Conservation (phyloP, 768 basidiomycete genomes). For the Macrolepiota dolichaula region DNA sequence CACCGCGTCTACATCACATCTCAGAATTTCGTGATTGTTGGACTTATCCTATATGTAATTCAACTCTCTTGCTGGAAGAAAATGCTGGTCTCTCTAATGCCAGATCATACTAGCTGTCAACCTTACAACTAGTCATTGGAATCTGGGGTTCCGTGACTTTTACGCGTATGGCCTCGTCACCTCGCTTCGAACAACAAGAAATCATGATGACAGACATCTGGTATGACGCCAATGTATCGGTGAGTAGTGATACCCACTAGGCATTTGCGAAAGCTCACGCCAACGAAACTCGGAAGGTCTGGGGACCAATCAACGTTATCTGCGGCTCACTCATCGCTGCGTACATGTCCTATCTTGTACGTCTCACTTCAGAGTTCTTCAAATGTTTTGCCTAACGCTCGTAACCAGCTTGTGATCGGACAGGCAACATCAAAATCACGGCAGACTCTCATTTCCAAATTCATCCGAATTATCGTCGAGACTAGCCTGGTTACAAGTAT, state of each 20-base stretch:
- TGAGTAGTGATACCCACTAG: background rate
- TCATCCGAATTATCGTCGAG: background rate
- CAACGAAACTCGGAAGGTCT: background rate
- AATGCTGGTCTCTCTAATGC: background rate
- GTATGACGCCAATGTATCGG: background rate
- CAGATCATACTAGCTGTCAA: background rate
- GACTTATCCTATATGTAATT: background rate
- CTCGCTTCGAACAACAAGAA: background rate
- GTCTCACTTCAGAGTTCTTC: background rate
- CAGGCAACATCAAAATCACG: background rate
- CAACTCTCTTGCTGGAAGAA: background rate
- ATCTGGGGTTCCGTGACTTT: background rate
- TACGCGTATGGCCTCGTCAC: background rate
- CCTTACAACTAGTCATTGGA: conserved; percentile 1
- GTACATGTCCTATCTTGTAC: background rate
- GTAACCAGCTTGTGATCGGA: background rate
- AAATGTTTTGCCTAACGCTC: background rate
- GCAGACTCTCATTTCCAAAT: background rate
- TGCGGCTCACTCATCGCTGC: background rate
- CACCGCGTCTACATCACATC: background rate
- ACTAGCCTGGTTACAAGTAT: background rate
- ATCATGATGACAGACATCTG: background rate
- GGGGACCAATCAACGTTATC: background rate
- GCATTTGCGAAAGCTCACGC: too few relatives aligned
- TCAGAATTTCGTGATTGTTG: background rate